A percentile compares a stretch with the other conserved stretches of the same genome.
These are phyloP conservation scores for Sonneratia caseolaris DNA, from an alignment of 345 rosid species.

Conservation along the genomic window DNA sequence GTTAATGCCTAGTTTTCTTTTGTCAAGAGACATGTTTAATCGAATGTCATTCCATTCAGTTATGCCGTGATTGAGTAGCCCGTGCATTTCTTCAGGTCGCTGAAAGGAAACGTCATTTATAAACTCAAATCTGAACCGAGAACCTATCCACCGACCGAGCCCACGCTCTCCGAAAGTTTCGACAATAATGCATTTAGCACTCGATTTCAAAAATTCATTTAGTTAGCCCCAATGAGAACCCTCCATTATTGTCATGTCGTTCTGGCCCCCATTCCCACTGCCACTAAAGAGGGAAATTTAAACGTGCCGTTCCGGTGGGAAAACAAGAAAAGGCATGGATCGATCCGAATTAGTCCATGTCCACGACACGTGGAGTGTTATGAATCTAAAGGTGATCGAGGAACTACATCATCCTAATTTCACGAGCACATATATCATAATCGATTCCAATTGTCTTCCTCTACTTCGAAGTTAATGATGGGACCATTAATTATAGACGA, in stretches of 20 bases:
- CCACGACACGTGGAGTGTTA: not conserved
- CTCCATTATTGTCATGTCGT: not conserved
- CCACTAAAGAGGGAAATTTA: not conserved
- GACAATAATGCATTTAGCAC: not conserved
- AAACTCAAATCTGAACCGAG: not conserved
- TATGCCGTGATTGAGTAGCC: too few species aligned
- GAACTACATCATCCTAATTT: not conserved
- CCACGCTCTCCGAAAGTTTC: not conserved
- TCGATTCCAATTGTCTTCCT: slow-evolving; percentile 4
- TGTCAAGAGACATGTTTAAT: too few species aligned
- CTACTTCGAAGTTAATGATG: slow-evolving; percentile 1
- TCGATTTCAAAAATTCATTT: not conserved
- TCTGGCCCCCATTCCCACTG: not conserved
- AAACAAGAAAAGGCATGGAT: too few species aligned
- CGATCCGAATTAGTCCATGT: not conserved
- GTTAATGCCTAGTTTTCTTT: too few species aligned
- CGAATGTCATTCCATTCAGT: too few species aligned
- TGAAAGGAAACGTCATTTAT: not conserved
- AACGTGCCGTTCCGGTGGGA: not conserved
- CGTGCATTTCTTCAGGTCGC: too few species aligned
- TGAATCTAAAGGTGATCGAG: not conserved
- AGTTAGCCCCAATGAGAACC: not conserved
- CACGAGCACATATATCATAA: not conserved
- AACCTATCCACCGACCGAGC: not conserved
- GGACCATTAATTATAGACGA: slow-evolving; percentile 5